Conservation (phyloP, 2,329 filamentous ascomycete species). For the Apiospora koreana region DNA sequence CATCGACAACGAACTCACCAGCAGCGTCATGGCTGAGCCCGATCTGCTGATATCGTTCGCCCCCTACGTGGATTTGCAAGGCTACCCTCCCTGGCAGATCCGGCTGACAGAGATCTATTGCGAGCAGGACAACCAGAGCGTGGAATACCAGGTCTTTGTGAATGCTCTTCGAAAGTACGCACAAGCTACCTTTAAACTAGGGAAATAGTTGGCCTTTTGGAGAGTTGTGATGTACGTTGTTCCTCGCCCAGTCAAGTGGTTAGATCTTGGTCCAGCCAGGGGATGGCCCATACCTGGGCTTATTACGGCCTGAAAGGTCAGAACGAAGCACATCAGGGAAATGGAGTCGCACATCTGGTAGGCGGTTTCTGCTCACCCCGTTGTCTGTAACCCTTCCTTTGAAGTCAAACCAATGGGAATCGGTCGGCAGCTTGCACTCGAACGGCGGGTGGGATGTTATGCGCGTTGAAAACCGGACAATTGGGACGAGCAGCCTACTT, state of each 20-base stretch:
- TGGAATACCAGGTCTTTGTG: slow-evolving; percentile 94
- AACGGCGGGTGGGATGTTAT: not conserved
- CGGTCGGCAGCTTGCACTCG: not conserved
- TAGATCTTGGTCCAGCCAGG: not conserved
- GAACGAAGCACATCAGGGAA: not conserved
- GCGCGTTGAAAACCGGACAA: not conserved
- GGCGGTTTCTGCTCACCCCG: not conserved
- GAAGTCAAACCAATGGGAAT: not conserved
- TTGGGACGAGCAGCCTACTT: not conserved
- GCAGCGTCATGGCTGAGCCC: slow-evolving; percentile 81
- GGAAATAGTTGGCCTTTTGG: slow-evolving; percentile 47
- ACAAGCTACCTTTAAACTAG: slow-evolving; percentile 85
- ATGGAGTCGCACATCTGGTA: not conserved
- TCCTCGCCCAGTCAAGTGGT: not conserved
- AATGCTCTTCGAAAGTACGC: slow-evolving; percentile 81
- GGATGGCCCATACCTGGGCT: not conserved
- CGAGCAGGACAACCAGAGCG: slow-evolving; percentile 73
- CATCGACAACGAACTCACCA: slow-evolving; percentile 83
- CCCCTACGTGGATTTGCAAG: slow-evolving; percentile 78
- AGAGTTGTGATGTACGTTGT: slow-evolving; percentile 7
- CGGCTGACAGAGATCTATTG: slow-evolving; percentile 92
- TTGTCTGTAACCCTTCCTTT: not conserved
- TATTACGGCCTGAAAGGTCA: not conserved
- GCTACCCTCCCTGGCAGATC: slow-evolving; percentile 96
- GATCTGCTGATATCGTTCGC: slow-evolving; percentile 88